Conservation (phyloP, 129 eudicot species). For the Pittosporum tobira region DNA sequence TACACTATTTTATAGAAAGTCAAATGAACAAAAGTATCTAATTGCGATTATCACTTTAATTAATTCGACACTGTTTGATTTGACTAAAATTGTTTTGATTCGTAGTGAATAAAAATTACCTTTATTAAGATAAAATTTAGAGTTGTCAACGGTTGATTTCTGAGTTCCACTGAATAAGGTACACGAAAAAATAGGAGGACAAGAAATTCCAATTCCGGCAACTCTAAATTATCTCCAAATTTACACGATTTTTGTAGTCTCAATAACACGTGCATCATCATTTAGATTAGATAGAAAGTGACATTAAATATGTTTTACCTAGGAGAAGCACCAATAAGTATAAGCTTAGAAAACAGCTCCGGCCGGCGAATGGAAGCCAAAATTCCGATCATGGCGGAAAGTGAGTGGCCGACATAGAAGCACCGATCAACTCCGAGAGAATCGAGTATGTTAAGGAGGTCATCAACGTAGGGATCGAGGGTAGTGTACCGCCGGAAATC, state of each 20-base stretch:
- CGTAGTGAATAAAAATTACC: too few species aligned
- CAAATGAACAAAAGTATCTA: too few species aligned
- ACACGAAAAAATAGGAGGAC: too few species aligned
- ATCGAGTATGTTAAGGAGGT: slow-evolving; percentile 68
- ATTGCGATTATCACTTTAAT: too few species aligned
- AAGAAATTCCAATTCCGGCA: too few species aligned
- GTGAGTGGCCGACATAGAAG: slow-evolving; percentile 83
- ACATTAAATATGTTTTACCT: slow-evolving; percentile 31
- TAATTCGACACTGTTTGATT: too few species aligned
- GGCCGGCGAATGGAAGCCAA: slow-evolving; percentile 92
- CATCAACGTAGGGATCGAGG: slow-evolving; percentile 84
- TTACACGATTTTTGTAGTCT: neutral
- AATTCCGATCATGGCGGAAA: slow-evolving; percentile 87
- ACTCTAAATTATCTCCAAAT: neutral
- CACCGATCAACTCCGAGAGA: slow-evolving; percentile 60
- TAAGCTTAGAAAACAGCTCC: slow-evolving; percentile 66
- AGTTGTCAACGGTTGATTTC: too few species aligned
- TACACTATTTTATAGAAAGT: too few species aligned
- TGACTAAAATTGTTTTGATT: too few species aligned
- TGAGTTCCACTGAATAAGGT: too few species aligned
- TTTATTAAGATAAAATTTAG: too few species aligned
- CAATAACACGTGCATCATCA: neutral
- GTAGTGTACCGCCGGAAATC: slow-evolving; percentile 67
- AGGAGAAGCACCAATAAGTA: slow-evolving; percentile 92
- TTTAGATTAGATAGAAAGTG: neutral